Evolutionary conservation across 345 rosid genomes (phyloP).

Genomic region (Eucalyptus pumila): DNA sequence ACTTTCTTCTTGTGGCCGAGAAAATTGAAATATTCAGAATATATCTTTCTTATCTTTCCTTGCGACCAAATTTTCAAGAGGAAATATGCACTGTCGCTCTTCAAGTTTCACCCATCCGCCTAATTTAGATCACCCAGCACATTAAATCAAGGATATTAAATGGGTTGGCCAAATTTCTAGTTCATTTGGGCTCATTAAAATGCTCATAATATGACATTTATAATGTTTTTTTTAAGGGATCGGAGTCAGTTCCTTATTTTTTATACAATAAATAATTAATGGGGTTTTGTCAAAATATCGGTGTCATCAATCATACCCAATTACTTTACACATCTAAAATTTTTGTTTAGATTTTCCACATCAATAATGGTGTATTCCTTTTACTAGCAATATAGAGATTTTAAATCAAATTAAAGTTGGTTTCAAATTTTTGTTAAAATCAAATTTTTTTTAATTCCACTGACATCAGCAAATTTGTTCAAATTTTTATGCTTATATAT

Average conservation of each 20-base stretch:
- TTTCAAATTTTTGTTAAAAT: too few relatives aligned
- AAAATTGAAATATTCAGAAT: too few relatives aligned
- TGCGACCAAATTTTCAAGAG: not conserved
- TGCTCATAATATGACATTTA: not conserved
- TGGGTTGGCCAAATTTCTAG: not conserved
- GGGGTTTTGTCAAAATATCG: not conserved
- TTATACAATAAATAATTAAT: not conserved
- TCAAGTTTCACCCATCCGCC: too few relatives aligned
- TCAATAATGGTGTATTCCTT: not conserved
- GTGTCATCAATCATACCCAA: not conserved
- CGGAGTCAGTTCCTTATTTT: not conserved
- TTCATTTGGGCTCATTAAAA: not conserved
- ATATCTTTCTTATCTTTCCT: too few relatives aligned
- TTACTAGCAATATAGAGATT: not conserved
- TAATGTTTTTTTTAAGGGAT: too few relatives aligned
- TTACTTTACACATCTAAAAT: too few relatives aligned
- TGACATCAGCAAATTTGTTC: too few relatives aligned
- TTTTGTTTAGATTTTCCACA: too few relatives aligned
- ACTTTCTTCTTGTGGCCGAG: too few relatives aligned
- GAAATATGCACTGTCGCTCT: not conserved
- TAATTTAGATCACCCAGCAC: not conserved
- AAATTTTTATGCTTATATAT: too few relatives aligned
- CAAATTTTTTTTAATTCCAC: too few relatives aligned
- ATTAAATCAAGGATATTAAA: not conserved
- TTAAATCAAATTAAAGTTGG: not conserved